Base-by-base conservation (phyloP, 495 filamentous ascomycete species). In the Pseudotulostoma volvatum region DNA sequence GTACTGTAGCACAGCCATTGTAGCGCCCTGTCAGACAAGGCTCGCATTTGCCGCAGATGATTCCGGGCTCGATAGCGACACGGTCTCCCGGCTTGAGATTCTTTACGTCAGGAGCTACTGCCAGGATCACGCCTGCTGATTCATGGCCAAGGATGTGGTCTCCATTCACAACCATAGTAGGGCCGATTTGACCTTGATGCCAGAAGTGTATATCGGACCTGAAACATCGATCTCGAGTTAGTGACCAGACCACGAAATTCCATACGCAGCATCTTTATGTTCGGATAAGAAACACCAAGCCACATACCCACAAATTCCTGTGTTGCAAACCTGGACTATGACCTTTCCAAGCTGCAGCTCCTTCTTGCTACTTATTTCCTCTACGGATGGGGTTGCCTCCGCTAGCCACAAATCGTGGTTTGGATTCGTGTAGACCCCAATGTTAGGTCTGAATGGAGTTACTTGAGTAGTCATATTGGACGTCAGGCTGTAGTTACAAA, bases 131-230 rank as follows among this genome's bases (percentile, higher is more conserved):
- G 41, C 85, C 86, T 19, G 84, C 81, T 32, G 86, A 92, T 64
- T 93, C 86, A 66, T 93, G 86, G 44, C 86, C 86, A 20, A 95
- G 77, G 50, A 93, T 81, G 52, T 93, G 86, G 53, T 83, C 78
- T 46, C 72, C 77, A 38, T 69, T 70, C 19, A 95, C 85, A 44
- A 93, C 78, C 86, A 93, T 95, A n/a, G n/a, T n/a, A 38, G 86
- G 86, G 9, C 86, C 86, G 51, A 95, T 93, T 60, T 79, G 81
- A 44, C 85, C 85, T 23, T 77, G 79, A 54, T 87, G 84, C 86
- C 85, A 93, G 70, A 95, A 95, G 62, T 93, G 86, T 19, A 95
- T 76, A 59, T 93, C 86, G 38, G 84, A 92, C 34, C 84, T 92
- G 50, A n/a, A 39, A 39, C 31, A 21, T 9, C n/a, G 18, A n/a